Evolutionary conservation across 345 rosid genomes (phyloP), one percentile per base, ranked within the genome.

Genomic region (Hibiscus trionum): DNA sequence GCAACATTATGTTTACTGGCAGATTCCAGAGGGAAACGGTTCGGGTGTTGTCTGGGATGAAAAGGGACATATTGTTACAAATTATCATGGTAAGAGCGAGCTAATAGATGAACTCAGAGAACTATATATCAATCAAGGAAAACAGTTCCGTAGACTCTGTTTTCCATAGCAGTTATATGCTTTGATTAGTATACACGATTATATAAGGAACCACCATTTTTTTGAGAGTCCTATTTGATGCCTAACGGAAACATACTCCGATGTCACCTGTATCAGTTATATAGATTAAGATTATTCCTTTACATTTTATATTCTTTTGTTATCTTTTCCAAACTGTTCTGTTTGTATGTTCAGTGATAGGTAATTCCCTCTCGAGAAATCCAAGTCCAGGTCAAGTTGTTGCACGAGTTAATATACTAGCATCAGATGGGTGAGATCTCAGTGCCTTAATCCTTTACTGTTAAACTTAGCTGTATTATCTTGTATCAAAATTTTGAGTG

Each of bases 11-110:
- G 15, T 29, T 17, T 72, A n/a, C 75, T 77, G 7, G 42, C 84
- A 94, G 98, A 81, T 94, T 81, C 98, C 96, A 2, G 98, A 94
- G 86, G 98, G 98, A 81, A 94, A 94, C 78, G 98, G 98, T 58
- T 94, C 97, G n/a, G 98, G 98, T 37, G 97, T 91, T 17, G 96
- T 94, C 57, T 94, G 98, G 98, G 89, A 90, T 81, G 86, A 66
- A 72, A 75, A 84, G 60, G 98, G 98, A 70, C 97, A 94, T 76
- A 85, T 94, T 66, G 95, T 94, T 56, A 94, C 98, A 47, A 94
- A 94, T 79, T 94, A 88, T 83, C 98, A 94, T 56, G 98, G 98
- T 91, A 86, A 81, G 84, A 78, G 8, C 84, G 84, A 78, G 8
- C 84, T 79, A 50, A 35, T 8, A 42, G 19, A 55, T 11, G 50